Evolutionary conservation across 2,329 filamentous ascomycete genomes (phyloP).

Genomic region (Neonectria ditissima): DNA sequence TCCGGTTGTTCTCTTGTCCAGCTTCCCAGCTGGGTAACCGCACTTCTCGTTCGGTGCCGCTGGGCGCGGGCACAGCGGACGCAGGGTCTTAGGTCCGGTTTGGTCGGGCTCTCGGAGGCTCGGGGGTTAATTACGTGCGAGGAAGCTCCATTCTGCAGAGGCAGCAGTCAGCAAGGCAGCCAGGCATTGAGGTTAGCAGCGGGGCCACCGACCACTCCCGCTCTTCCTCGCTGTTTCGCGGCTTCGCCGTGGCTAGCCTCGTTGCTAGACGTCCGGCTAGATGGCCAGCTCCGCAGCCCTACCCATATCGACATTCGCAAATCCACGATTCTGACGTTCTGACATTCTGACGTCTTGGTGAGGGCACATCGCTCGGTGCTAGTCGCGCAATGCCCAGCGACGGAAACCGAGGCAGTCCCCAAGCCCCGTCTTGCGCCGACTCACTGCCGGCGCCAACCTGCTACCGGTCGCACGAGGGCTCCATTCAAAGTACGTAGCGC

Average conservation of each 20-base stretch:
- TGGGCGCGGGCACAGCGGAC: conserved; percentile 10
- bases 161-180: conserved; percentile 16
- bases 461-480: background rate
- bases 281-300: conserved; percentile 25
- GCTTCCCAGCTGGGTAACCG: conserved; percentile 6
- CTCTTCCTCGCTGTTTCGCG: conserved; percentile 26
- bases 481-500: background rate
- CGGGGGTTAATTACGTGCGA: conserved; percentile 42
- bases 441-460: conserved; percentile 2
- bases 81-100: conserved; percentile 29
- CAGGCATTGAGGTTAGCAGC: conserved; percentile 21
- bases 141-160: conserved; percentile 26
- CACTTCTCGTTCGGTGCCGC: conserved; percentile 16
- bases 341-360: background rate
- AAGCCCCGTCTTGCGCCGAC: background rate
- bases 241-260: conserved; percentile 31
- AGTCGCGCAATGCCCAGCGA: conserved; percentile 14
- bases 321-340: conserved; percentile 2
- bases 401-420: background rate
- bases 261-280: background rate
- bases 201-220: conserved; percentile 26
- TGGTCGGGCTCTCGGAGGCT: conserved; percentile 42
- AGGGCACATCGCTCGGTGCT: conserved; percentile 6
- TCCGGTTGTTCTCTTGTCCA: conserved; percentile 12
- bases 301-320: conserved; percentile 31